Base-by-base conservation (phyloP, 73 alveolate genomes). In the Symbiodinium natans region DNA sequence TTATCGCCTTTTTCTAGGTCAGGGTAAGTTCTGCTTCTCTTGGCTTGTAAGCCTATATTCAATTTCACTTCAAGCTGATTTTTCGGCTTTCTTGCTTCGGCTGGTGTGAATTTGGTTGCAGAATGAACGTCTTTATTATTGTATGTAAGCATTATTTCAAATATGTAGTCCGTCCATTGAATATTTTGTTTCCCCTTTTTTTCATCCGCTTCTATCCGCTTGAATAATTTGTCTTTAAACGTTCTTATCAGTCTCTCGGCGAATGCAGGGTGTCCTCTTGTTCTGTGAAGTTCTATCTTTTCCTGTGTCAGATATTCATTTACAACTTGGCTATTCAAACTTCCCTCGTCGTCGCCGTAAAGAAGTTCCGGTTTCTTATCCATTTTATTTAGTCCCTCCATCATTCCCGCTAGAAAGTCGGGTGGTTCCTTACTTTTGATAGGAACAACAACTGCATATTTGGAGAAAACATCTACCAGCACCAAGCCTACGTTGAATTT, bases 311-410 rank as follows among this genome's bases (percentile, higher is more conserved):
- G 21, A 41, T 41, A 82, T 82, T 13, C 40, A 23, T 38, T 56
- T 82, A 41, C 40, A 39, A 21, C 41, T 82, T 10, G 41, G 29
- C 15, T 39, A 11, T 25, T 25, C 71, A 19, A 59, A 10, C 21
- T n/a, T n/a, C n/a, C n/a, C n/a, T 77, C 86, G 46, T 77, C 86
- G 19, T 77, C 86, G 54, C 46, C 39, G 31, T 77, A 77, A 15
- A 77, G 21, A 1, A 77, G 33, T 77, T 77, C 39, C 7, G 86
- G 86, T 29, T 77, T 77, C 39, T 17, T 29, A 13, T 21, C 39
- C 86, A 77, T 77, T 29, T 77, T 77, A 6, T 77, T 46, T 77
- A 77, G 31, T 77, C 56, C 86, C 38, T 77, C 86, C 86, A 77
- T 77, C 2, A 54, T 77, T 77, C 86, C 86, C 33, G 56, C 86